These are phyloP conservation scores for Fusarium pseudocircinatum DNA, from an alignment of 2,329 filamentous ascomycete species.

Conservation along the genomic window DNA sequence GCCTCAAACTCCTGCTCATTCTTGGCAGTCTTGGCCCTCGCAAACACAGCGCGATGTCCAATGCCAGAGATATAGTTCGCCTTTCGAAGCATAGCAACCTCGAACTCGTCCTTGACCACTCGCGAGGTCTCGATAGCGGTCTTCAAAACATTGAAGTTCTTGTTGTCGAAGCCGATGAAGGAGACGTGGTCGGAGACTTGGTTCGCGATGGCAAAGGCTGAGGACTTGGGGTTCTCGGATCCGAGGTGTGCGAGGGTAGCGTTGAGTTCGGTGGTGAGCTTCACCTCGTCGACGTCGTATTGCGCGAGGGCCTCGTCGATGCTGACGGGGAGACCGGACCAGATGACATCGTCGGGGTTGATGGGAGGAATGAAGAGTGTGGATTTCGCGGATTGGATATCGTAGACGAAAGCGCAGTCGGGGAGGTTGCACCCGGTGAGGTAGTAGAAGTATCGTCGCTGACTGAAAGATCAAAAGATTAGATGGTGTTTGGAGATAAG, in stretches of 20 bases:
- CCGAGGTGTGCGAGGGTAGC: constrained; percentile 69
- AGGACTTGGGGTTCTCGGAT: constrained; percentile 48
- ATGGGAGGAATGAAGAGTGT: constrained; percentile 92
- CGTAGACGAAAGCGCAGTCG: constrained; percentile 84
- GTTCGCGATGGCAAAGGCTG: constrained; percentile 79
- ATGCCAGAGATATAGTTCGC: constrained; percentile 76
- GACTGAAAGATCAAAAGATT: constrained; percentile 58
- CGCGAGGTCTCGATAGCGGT: constrained; percentile 74
- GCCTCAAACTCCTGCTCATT: constrained; percentile 89
- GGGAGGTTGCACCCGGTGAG: constrained; percentile 84
- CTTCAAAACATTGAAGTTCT: constrained; percentile 66
- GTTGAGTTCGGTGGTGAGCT: constrained; percentile 78
- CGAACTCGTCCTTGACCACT: constrained; percentile 78
- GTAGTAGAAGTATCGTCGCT: constrained; percentile 95
- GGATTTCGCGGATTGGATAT: constrained; percentile 76
- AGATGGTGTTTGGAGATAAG: not conserved
- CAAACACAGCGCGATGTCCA: constrained; percentile 71
- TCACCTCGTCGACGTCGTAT: constrained; percentile 85
- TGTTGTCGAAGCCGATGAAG: constrained; percentile 75
- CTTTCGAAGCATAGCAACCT: constrained; percentile 76
- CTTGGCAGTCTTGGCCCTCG: constrained; percentile 68
- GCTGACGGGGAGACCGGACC: constrained; percentile 87
- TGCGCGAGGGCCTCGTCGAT: constrained; percentile 76
- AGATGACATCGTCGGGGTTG: constrained; percentile 89
- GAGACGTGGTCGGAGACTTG: constrained; percentile 78